Conservation (phyloP, 768 basidiomycete genomes). For the Kwoniella shandongensis region DNA sequence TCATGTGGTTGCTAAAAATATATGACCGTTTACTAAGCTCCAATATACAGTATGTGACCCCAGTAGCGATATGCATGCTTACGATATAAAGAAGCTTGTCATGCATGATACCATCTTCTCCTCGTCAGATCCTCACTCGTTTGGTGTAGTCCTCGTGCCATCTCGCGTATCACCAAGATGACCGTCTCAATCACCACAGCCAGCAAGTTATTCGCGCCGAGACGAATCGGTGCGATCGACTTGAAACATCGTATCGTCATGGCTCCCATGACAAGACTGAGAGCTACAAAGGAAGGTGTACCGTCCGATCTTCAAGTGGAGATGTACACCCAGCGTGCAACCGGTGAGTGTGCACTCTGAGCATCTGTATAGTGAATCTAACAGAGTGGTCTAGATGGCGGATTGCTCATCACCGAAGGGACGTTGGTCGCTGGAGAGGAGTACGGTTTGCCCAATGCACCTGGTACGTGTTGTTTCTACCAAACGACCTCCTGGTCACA, state of each 20-base stretch:
- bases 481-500: no score
- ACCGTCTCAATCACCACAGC: no score
- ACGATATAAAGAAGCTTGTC: no score
- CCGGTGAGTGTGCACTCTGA: slow-evolving; percentile 6
- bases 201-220: slow-evolving; percentile 8
- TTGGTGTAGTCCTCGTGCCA: no score
- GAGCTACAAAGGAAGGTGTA: slow-evolving; percentile 19
- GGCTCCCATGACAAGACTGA: slow-evolving; percentile 38
- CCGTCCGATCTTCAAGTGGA: slow-evolving; percentile 28
- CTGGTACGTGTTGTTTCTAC: neutral
- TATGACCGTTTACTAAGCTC: no score
- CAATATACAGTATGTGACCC: no score
- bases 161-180: no score
- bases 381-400: slow-evolving; percentile 17
- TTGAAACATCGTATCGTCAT: slow-evolving; percentile 36
- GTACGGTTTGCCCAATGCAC: neutral
- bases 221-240: neutral
- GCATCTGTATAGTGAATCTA: neutral
- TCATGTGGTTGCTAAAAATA: no score
- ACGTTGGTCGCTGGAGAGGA: slow-evolving; percentile 4
- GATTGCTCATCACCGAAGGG: slow-evolving; percentile 43
- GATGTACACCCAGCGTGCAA: slow-evolving; percentile 46
- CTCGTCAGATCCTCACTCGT: no score
- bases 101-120: no score
- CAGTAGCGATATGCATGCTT: no score